phyloP scores from a whole-genome alignment of 176 grass and related monocot genomes.

The Guadua angustifolia region DNA sequence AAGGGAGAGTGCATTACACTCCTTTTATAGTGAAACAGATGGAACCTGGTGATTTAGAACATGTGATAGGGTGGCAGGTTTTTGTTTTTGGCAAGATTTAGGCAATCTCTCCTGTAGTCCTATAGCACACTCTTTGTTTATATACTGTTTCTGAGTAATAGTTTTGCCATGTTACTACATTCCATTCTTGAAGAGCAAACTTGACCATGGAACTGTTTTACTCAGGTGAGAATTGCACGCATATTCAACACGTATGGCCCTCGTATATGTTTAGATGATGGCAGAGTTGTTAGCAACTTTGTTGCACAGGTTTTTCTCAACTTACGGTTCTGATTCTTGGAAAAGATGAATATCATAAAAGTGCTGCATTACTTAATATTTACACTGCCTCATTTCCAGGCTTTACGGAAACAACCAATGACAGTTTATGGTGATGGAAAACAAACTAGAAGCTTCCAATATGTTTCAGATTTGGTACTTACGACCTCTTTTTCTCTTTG shows the following conservation, averaged over 20 bases:
- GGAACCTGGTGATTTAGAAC: not conserved
- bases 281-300: slow-evolving; percentile 93
- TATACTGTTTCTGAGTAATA: slow-evolving; percentile 2
- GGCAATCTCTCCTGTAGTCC: not conserved
- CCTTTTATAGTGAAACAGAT: not conserved
- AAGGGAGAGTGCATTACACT: not conserved
- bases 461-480: slow-evolving; percentile 95
- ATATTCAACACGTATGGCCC: slow-evolving; percentile 97
- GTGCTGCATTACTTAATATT: slow-evolving; percentile 24
- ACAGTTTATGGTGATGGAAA: slow-evolving; percentile 97
- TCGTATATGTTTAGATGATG: slow-evolving; percentile 96
- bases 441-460: slow-evolving; percentile 97
- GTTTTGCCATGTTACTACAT: not conserved
- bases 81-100: not conserved
- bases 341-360: slow-evolving; percentile 29
- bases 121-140: not conserved
- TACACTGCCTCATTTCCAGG: slow-evolving; percentile 52
- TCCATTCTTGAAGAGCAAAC: slow-evolving; percentile 11
- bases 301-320: slow-evolving; percentile 79
- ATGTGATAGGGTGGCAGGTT: not conserved
- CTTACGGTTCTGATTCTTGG: slow-evolving; percentile 16
- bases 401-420: slow-evolving; percentile 84
- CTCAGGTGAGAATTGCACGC: slow-evolving; percentile 88
- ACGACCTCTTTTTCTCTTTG: not conserved
- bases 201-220: slow-evolving; percentile 32